Conservation (phyloP, 2,329 filamentous ascomycete species). For the Stemphylium beticola region DNA sequence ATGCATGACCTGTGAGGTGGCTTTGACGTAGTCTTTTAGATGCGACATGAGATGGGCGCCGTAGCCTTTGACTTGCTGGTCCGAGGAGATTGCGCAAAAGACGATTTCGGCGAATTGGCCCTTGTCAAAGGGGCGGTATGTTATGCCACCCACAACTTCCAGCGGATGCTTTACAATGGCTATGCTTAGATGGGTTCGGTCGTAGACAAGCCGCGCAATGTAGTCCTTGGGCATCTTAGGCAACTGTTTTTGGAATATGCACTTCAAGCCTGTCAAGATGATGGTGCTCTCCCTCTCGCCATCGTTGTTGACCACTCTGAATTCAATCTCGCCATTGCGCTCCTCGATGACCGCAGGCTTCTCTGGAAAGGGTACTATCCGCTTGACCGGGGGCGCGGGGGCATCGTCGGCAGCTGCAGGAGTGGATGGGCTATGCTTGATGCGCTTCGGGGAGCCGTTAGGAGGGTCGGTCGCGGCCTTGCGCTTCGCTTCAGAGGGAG, state of each 20-base stretch:
- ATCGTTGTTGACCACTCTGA: constrained; percentile 97
- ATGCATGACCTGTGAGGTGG: constrained; percentile 96
- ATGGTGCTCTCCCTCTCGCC: constrained; percentile 85
- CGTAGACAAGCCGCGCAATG: constrained; percentile 95
- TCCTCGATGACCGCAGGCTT: constrained; percentile 96
- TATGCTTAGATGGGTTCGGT: constrained; percentile 93
- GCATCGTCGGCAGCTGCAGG: constrained; percentile 42
- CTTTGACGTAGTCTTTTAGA: constrained; percentile 96
- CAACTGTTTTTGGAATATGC: constrained; percentile 97
- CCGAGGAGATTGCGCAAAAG: constrained; percentile 95
- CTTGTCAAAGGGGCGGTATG: constrained; percentile 90
- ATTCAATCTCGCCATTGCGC: constrained; percentile 91
- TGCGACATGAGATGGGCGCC: constrained; percentile 98
- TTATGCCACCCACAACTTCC: constrained; percentile 93
- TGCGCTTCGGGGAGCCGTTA: constrained; percentile 67
- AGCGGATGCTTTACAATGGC: constrained; percentile 97
- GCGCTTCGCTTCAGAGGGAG: constrained; percentile 62
- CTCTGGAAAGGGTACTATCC: constrained; percentile 84
- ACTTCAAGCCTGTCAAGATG: constrained; percentile 93
- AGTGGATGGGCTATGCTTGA: constrained; percentile 44
- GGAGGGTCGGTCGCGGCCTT: constrained; percentile 74
- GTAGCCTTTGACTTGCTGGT: constrained; percentile 98
- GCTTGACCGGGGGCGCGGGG: constrained; percentile 56
- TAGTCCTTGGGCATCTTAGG: constrained; percentile 99
- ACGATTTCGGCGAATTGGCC: constrained; percentile 97